Evolutionary conservation across 208 protist genomes (phyloP).

Genomic region (Zelonia costaricensis): DNA sequence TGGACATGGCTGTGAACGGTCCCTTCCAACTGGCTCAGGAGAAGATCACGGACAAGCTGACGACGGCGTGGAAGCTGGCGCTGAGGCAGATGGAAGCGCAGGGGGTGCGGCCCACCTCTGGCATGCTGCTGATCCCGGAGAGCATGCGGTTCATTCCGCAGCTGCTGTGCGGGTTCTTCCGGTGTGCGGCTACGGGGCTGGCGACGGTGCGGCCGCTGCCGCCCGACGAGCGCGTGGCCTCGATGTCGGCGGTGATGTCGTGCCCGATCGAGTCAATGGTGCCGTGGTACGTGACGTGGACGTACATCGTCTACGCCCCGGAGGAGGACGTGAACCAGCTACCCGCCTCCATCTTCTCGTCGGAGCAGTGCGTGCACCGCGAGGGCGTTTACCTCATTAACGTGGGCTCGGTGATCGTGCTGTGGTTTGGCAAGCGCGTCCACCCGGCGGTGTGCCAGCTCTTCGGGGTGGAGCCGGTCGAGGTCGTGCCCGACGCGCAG

Average conservation of each 20-base stretch:
- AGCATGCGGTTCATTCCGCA: conserved; percentile 82
- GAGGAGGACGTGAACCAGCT: conserved; percentile 44
- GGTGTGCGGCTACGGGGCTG: conserved; percentile 53
- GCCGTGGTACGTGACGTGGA: conserved; percentile 72
- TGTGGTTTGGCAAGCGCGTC: conserved; percentile 71
- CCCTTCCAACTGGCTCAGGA: conserved; percentile 70
- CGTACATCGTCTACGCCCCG: conserved; percentile 69
- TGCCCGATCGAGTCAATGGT: conserved; percentile 63
- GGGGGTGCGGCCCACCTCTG: conserved; percentile 34
- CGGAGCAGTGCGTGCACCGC: conserved; percentile 51
- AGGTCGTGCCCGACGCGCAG: conserved; percentile 17
- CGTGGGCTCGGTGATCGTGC: conserved; percentile 51
- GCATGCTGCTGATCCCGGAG: conserved; percentile 63
- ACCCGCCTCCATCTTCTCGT: conserved; percentile 59
- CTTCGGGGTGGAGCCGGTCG: conserved; percentile 42
- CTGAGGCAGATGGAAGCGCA: conserved; percentile 52
- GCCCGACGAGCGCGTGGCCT: conserved; percentile 68
- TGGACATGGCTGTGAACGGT: conserved; percentile 55
- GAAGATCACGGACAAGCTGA: conserved; percentile 54
- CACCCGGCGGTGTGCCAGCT: conserved; percentile 42
- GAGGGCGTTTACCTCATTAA: conserved; percentile 72
- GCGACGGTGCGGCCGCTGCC: conserved; percentile 42
- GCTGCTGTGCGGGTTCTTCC: conserved; percentile 80
- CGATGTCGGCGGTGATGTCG: conserved; percentile 78
- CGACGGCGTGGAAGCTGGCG: conserved; percentile 41